Evolutionary conservation across 2,329 filamentous ascomycete genomes (phyloP), one percentile per base, ranked within the genome.

Genomic region (Exophiala dermatitidis): DNA sequence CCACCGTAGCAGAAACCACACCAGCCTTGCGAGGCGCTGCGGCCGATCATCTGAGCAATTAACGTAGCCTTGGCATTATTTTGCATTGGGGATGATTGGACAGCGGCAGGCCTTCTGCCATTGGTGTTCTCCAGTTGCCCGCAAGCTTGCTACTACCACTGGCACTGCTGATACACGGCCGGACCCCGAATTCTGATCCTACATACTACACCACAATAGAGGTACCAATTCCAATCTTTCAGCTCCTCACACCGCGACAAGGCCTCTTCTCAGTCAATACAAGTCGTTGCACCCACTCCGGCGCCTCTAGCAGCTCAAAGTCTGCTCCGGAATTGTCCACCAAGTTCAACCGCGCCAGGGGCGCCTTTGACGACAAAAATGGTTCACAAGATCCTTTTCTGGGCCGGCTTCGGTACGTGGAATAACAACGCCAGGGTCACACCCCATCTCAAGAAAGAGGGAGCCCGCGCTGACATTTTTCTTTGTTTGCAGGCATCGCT

Each of bases 391-490:
- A 72, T 77, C 57, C 69, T 77, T 60, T 76, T 77, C 69, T 77
- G 74, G 74, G 69, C 72, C 73, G 86, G 86, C 78, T 95, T 96
- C 82, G 91, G 91, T 96, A 83, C 67, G 80, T 58, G 52, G 1
- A 19, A 19, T 19, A 19, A 19, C 19, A 19, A 19, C 19, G 19
- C 19, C 19, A 19, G 19, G 19, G 19, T 19, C 19, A 19, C 19
- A 19, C 19, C 19, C 19, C 19, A 19, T 1, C 1, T 19, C 19
- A 19, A 19, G 2, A 19, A 19, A 19, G 19, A 19, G 19, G 2
- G 19, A 19, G 19, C 19, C 19, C 19, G 38, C 31, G 12, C 45
- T 57, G 38, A 47, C 57, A 41, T 34, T 44, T 48, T 8, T 56
- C 9, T 44, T 32, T 46, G 19, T 55, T 19, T 19, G 54, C 65